phyloP scores from a whole-genome alignment of 2,329 filamentous ascomycete species.

The Pyricularia sp. region DNA sequence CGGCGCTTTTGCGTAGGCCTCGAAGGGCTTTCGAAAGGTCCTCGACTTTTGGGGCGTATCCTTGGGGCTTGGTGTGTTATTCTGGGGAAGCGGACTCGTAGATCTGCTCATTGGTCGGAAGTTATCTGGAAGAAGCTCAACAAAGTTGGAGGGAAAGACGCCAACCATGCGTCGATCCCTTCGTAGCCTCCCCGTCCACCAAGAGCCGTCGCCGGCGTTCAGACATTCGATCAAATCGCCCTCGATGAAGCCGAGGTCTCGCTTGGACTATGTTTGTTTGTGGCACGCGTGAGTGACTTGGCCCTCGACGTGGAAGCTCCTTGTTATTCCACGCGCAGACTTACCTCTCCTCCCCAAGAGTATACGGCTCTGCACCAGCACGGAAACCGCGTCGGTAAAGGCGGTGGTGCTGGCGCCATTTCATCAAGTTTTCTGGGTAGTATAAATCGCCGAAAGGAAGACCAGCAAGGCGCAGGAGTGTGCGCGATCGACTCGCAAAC shows the following conservation, averaged over 20 bases:
- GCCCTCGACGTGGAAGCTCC: not conserved
- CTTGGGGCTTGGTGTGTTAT: slow-evolving; percentile 43
- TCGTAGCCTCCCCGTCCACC: slow-evolving; percentile 93
- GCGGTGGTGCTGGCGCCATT: slow-evolving; percentile 47
- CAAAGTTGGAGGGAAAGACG: slow-evolving; percentile 94
- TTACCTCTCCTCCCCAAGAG: slow-evolving; percentile 82
- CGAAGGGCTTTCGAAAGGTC: slow-evolving; percentile 57
- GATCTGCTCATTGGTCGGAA: slow-evolving; percentile 67
- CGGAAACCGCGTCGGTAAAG: slow-evolving; percentile 70
- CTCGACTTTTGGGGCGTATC: slow-evolving; percentile 50
- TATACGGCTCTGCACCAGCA: slow-evolving; percentile 90
- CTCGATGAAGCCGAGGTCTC: slow-evolving; percentile 93
- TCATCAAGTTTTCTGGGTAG: slow-evolving; percentile 7
- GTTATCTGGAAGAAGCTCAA: slow-evolving; percentile 75
- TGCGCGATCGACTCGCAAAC: not conserved
- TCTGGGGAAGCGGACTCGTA: slow-evolving; percentile 49
- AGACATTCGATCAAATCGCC: slow-evolving; percentile 96
- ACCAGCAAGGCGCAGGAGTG: not conserved
- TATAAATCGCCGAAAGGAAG: not conserved
- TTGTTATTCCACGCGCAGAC: slow-evolving; percentile 2
- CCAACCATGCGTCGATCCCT: slow-evolving; percentile 87
- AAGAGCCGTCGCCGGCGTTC: slow-evolving; percentile 93
- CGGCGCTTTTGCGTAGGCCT: slow-evolving; percentile 57
- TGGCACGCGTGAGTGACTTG: not conserved
- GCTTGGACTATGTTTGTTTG: slow-evolving; percentile 57